Conservation (phyloP, 2,329 filamentous ascomycete genomes). For the Calonectria ilicicola region DNA sequence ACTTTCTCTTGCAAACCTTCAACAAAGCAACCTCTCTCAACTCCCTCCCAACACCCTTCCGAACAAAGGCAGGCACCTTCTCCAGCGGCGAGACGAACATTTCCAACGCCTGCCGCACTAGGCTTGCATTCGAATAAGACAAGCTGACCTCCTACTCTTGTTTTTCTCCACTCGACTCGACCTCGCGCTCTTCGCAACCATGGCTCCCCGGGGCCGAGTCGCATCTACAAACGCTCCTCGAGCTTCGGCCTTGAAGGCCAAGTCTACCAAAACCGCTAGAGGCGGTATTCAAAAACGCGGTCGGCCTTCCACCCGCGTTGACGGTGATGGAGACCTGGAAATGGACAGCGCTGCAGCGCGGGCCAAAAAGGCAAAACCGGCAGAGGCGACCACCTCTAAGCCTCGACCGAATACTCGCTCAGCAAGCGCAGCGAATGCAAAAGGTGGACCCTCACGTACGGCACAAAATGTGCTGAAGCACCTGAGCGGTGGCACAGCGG, state of each 20-base stretch:
- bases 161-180: neutral
- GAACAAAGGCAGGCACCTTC: too few species aligned
- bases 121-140: neutral
- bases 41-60: neutral
- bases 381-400: slow-evolving; percentile 44
- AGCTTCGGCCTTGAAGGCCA: slow-evolving; percentile 44
- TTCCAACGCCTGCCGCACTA: neutral
- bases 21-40: slow-evolving; percentile 3
- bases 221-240: slow-evolving; percentile 45
- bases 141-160: neutral
- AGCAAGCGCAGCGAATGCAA: slow-evolving; percentile 25
- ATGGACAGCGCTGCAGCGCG: slow-evolving; percentile 61
- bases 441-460: slow-evolving; percentile 50
- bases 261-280: slow-evolving; percentile 48
- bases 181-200: slow-evolving; percentile 36
- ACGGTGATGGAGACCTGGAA: slow-evolving; percentile 70
- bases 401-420: slow-evolving; percentile 46
- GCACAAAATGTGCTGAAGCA: slow-evolving; percentile 59
- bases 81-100: too few species aligned
- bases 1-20: slow-evolving; percentile 6
- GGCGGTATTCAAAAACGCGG: slow-evolving; percentile 66
- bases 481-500: slow-evolving; percentile 50
- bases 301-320: slow-evolving; percentile 53
- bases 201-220: slow-evolving; percentile 52
- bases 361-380: slow-evolving; percentile 45